Base-by-base conservation (phyloP, 495 filamentous ascomycete species). In the Podospora pseudoanserina region DNA sequence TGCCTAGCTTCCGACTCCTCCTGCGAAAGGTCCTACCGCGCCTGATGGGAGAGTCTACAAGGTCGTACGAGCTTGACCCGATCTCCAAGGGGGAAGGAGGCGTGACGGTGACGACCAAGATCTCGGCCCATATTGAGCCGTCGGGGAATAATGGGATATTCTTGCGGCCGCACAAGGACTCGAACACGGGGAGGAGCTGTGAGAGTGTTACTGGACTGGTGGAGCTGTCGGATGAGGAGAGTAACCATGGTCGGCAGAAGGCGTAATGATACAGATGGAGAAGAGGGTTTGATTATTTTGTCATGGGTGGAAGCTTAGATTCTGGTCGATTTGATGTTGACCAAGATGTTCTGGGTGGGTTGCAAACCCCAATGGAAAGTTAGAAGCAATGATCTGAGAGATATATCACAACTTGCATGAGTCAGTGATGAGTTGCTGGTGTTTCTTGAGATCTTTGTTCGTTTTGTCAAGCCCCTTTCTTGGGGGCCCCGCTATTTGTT, bases 1-100 rank as follows among this genome's bases (percentile, higher is more conserved):
- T 77, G 6, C 74, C 74, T 18, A 72, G 67, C 63, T 70, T 76
- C 65, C 74, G 74, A 7, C 65, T 76, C 6, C 66, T 77, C 0
- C 66, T 77, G 2, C 68, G 70, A 15, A 67, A 70, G 15, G 16
- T 75, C 23, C 55, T 76, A 2, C 74, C 72, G 53, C 61, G 60
- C 30, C 39, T 71, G 28, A 32, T 72, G 15, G 68, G 71, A 44
- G 61, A 69, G 1, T 56, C 71, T 32, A 30, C 27, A 7, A 56
- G 58, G 2, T 65, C 54, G 1, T 71, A 74, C 65, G 72, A 72
- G 64, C 7, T 74, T 53, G 71, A 69, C 7, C 68, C 32, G 0
- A 44, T 67, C 1, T 60, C 65, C 3, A 59, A 2, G 49, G 20
- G 4, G 26, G 16, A 30, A 28, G 13, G 55, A 28, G 13, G 55